Conservation (phyloP, 2,329 filamentous ascomycete genomes). For the Diaporthe ampelina region DNA sequence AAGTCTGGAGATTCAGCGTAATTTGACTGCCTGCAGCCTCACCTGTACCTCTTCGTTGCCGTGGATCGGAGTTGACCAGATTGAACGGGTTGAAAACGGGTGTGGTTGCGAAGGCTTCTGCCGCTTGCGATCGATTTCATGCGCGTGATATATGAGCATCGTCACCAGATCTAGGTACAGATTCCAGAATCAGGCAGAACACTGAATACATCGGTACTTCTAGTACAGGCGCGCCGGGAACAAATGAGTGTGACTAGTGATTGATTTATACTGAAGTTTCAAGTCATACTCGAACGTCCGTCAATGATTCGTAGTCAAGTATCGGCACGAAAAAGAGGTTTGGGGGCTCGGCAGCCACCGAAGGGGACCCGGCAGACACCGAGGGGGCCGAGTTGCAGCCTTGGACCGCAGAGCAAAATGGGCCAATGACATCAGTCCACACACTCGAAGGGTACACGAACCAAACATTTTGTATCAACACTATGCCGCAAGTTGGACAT, state of each 20-base stretch:
- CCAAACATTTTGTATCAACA: not conserved
- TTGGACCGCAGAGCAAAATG: not conserved
- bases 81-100: not conserved
- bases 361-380: no score
- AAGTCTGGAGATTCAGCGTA: not conserved
- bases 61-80: no score
- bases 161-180: no score
- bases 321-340: not conserved
- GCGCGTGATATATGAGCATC: not conserved
- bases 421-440: not conserved
- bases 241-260: no score
- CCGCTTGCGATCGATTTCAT: not conserved
- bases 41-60: no score
- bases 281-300: no score
- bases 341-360: not conserved
- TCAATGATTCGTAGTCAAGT: not conserved
- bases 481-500: not conserved
- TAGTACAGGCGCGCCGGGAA: no score
- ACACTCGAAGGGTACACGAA: not conserved
- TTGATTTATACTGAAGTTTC: no score
- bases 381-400: not conserved
- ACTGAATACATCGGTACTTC: no score
- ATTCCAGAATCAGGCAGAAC: no score
- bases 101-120: not conserved
- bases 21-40: not conserved